A percentile compares a stretch with the other conserved stretches of the same genome.
These are phyloP conservation scores for Klebsormidium nitens DNA, from an alignment of 139 green algal species.

Conservation along the genomic window DNA sequence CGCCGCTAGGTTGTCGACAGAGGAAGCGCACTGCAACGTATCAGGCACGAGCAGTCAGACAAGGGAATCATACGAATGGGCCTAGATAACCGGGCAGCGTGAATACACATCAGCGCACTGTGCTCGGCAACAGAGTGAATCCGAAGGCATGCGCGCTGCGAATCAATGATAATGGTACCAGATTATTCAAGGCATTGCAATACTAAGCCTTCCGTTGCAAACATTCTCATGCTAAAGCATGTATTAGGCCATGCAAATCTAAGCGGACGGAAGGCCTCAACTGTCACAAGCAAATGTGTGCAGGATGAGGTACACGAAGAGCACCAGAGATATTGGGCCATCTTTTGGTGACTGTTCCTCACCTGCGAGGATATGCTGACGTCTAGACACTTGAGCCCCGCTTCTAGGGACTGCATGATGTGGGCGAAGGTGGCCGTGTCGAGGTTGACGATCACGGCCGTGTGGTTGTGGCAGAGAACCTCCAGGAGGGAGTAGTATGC, in stretches of 20 bases:
- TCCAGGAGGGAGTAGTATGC: constrained; percentile 86
- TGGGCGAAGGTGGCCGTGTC: constrained; percentile 79
- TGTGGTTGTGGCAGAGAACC: constrained; percentile 78
- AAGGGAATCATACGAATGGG: too few relatives aligned
- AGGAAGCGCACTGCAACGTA: constrained; percentile 63
- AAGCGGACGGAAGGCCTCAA: too few relatives aligned
- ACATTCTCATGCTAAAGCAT: too few relatives aligned
- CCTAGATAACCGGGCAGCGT: too few relatives aligned
- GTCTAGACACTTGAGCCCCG: constrained; percentile 78
- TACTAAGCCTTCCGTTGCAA: too few relatives aligned
- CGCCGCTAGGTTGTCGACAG: constrained; percentile 84
- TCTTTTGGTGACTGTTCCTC: background rate
- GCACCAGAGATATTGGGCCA: background rate
- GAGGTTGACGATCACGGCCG: constrained; percentile 48
- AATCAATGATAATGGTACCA: too few relatives aligned
- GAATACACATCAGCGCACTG: too few relatives aligned
- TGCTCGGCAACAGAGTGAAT: too few relatives aligned
- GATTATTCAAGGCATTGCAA: too few relatives aligned
- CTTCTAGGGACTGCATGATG: constrained; percentile 74
- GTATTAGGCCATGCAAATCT: too few relatives aligned
- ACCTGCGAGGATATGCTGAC: constrained; percentile 60
- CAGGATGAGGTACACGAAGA: background rate
- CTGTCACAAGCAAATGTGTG: too few relatives aligned
- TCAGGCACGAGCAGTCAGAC: background rate
- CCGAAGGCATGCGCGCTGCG: too few relatives aligned